Evolutionary conservation across 352 stramenopile species (phyloP).

Genomic region (Halophytophthora batemanensis): DNA sequence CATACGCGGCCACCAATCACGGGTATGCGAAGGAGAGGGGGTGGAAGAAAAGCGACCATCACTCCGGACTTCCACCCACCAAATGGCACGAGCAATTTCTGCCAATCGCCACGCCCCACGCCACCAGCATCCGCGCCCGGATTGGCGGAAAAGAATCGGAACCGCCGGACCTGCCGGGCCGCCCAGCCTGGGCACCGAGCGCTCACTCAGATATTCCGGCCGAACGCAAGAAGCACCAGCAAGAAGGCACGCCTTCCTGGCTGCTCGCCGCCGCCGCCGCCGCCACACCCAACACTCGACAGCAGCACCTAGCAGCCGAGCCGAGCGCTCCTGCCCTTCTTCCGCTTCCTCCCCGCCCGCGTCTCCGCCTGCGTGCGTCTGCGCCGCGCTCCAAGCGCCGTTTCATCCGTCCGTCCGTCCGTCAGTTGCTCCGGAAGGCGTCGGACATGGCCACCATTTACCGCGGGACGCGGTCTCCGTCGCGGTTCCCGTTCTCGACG

Average conservation of each 20-base stretch:
- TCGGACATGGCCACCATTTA: slow-evolving; percentile 67
- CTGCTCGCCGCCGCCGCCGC: neutral
- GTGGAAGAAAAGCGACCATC: no score
- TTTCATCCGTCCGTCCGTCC: neutral
- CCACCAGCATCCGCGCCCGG: neutral
- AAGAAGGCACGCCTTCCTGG: slow-evolving; percentile 2
- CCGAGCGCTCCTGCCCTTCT: no score
- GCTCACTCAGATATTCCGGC: slow-evolving; percentile 17
- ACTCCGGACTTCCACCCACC: no score
- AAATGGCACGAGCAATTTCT: no score
- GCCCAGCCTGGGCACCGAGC: slow-evolving; percentile 3
- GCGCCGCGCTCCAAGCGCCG: neutral
- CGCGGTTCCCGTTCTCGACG: slow-evolving; percentile 53
- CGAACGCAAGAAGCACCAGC: slow-evolving; percentile 16
- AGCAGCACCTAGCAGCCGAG: no score
- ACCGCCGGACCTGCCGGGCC: no score
- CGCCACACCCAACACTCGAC: no score
- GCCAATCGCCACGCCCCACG: neutral
- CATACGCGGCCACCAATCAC: no score
- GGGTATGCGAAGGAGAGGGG: no score
- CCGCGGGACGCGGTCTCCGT: slow-evolving; percentile 47
- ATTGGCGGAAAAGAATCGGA: slow-evolving; percentile 27
- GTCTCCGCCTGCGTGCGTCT: neutral
- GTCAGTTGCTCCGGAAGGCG: neutral
- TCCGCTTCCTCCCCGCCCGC: no score